Percentiles rank a stretch among this genome's conserved stretches.
Conservation (phyloP, 345 rosid genomes). For the Noccaea bulbosa region DNA sequence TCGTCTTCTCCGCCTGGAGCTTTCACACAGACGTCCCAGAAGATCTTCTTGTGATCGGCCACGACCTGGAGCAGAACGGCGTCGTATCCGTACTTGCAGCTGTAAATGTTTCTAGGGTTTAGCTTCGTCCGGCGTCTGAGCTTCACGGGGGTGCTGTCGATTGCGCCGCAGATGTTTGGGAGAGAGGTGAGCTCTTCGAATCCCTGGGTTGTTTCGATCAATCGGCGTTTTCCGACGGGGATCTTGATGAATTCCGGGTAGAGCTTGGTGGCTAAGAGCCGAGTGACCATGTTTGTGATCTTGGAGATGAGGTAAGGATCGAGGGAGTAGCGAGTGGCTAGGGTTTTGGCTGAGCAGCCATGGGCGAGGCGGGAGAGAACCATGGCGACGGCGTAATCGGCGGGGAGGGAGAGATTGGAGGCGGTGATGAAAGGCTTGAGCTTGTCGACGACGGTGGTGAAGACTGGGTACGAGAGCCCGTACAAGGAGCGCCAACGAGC, state of each 20-base stretch:
- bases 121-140: conserved; percentile 50
- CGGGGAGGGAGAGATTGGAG: conserved; percentile 88
- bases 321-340: conserved; percentile 74
- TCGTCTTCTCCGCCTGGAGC: conserved; percentile 90
- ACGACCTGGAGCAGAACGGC: conserved; percentile 88
- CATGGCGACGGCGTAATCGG: conserved; percentile 95
- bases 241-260: conserved; percentile 93
- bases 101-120: conserved; percentile 51
- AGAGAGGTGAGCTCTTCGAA: conserved; percentile 90
- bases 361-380: conserved; percentile 87
- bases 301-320: conserved; percentile 92
- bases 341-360: conserved; percentile 74
- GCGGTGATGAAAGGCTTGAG: conserved; percentile 86
- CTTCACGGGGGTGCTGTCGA: conserved; percentile 81
- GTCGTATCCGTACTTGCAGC: conserved; percentile 69
- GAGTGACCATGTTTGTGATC: conserved; percentile 93
- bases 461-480: conserved; percentile 89
- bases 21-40: conserved; percentile 96
- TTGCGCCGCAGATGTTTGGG: conserved; percentile 91
- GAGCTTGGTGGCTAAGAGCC: conserved; percentile 85
- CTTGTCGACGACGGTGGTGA: conserved; percentile 89
- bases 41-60: conserved; percentile 88
- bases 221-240: conserved; percentile 78
- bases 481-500: conserved; percentile 90
- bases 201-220: conserved; percentile 85